These are phyloP conservation scores for Eucalyptus regnans DNA, from an alignment of 345 rosid genomes.

Conservation along the genomic window DNA sequence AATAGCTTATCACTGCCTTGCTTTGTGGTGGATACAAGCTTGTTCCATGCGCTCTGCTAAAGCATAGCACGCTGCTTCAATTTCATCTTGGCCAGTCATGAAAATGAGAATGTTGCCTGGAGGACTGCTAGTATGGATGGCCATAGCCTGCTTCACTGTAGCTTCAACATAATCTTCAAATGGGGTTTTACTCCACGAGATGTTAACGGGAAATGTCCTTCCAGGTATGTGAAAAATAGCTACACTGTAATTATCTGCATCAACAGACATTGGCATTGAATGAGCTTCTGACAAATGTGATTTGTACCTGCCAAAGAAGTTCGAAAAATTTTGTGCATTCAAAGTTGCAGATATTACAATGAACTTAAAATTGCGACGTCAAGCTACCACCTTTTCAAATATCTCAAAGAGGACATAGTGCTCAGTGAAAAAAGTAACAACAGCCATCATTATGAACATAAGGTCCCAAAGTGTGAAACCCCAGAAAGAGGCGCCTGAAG, in stretches of 20 bases:
- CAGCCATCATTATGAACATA: background rate
- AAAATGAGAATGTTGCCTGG: slow-evolving; percentile 96
- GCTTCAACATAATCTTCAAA: slow-evolving; percentile 97
- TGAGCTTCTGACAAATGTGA: background rate
- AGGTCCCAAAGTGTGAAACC: no score
- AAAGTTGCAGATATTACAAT: slow-evolving; percentile 95
- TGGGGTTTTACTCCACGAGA: slow-evolving; percentile 60
- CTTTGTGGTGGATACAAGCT: slow-evolving; percentile 48
- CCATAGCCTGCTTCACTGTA: slow-evolving; percentile 97
- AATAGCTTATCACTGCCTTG: slow-evolving; percentile 62
- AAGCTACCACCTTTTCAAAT: slow-evolving; percentile 86
- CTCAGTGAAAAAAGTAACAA: slow-evolving; percentile 28
- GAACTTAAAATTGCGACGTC: slow-evolving; percentile 84
- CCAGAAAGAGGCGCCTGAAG: background rate
- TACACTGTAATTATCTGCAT: slow-evolving; percentile 40
- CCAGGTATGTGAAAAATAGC: slow-evolving; percentile 91
- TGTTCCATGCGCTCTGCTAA: slow-evolving; percentile 92
- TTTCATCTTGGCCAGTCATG: slow-evolving; percentile 99
- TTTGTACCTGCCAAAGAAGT: slow-evolving; percentile 76
- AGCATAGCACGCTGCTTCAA: slow-evolving; percentile 88
- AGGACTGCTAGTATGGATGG: slow-evolving; percentile 74
- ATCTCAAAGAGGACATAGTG: slow-evolving; percentile 88
- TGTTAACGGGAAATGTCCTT: slow-evolving; percentile 85
- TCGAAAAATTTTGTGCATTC: slow-evolving; percentile 90
- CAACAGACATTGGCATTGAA: background rate